phyloP scores from a whole-genome alignment of 2,329 filamentous ascomycete species.

The Cladobotryum mycophilum region DNA sequence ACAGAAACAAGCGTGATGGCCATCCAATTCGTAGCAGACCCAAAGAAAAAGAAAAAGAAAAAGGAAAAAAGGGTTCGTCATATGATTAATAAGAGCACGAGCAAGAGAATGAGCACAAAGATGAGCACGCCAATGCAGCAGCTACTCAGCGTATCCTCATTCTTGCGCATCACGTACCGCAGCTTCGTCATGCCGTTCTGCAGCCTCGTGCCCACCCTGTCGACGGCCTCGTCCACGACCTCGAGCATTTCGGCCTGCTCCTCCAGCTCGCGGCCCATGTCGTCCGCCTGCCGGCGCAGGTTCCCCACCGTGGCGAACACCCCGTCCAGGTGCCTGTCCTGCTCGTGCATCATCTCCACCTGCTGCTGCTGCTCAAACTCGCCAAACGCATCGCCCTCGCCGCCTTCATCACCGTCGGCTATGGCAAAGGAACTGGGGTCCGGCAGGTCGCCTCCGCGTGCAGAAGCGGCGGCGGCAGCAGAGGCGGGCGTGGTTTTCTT shows the following conservation, averaged over 20 bases:
- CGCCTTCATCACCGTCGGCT: constrained; percentile 33
- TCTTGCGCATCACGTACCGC: constrained; percentile 74
- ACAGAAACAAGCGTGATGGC: no score
- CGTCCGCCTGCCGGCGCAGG: constrained; percentile 80
- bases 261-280: constrained; percentile 93
- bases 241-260: constrained; percentile 89
- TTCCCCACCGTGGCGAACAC: constrained; percentile 93
- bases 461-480: not conserved
- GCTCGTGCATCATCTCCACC: constrained; percentile 84
- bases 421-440: constrained; percentile 54
- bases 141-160: constrained; percentile 82
- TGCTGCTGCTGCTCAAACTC: constrained; percentile 90
- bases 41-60: not conserved
- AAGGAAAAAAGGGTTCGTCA: constrained; percentile 24
- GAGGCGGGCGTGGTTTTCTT: constrained; percentile 37
- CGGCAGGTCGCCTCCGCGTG: constrained; percentile 45
- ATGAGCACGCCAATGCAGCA: constrained; percentile 90
- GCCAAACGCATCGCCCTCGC: constrained; percentile 59
- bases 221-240: constrained; percentile 75
- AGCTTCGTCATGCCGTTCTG: constrained; percentile 84
- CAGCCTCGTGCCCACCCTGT: constrained; percentile 80
- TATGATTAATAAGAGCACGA: constrained; percentile 68
- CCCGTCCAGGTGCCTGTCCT: constrained; percentile 86
- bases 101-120: constrained; percentile 76
- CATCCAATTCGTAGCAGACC: no score